Evolutionary conservation across 1,284 basidiomycete species (phyloP), one percentile per base, ranked within the genome.

Genomic region (Trametes hirsuta): DNA sequence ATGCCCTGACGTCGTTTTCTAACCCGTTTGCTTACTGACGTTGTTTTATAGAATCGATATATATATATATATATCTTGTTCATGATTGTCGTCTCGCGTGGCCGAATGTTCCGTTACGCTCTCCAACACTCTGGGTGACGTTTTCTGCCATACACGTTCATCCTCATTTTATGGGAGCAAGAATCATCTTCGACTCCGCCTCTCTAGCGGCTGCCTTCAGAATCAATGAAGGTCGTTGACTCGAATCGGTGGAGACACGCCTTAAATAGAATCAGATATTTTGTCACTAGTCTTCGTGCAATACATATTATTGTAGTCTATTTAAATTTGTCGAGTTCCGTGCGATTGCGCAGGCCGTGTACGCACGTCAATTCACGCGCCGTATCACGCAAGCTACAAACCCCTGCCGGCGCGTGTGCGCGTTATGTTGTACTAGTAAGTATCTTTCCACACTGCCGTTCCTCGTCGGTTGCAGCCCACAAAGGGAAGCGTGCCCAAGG

Each of bases 131-230:
- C 91, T 93, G 91, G 88, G 84, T 86, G 84, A 82, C 87, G 90
- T 86, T 80, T 64, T 71, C 63, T 47, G 42, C 68, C 64, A 71
- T 71, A 91, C 86, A 85, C 87, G 88, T 79, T 77, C 82, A 87
- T 86, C 84, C 90, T 92, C 88, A 93, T 93, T 93, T 93, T 91
- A 91, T 74, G 85, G 80, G 88, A 93, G 90, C 90, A 76, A 65
- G 53, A 65, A 9, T 18, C 37, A 90, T 58, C 36, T 15, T 39
- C 6, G 18, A 40, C 18, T 22, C 58, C 59, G 39, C 50, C 58
- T 40, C 61, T 63, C 58, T 61, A 63, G 59, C 53, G 58, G 37
- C 42, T 53, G 46, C 45, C 59, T 61, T 49, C 39, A 58, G 46
- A 64, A 30, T 8, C 9, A 51, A 41, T 59, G 65, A 54, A 55